A percentile compares a stretch with the other conserved stretches of the same genome.
Conservation (phyloP, 768 basidiomycete genomes). For the Trametes villosa region DNA sequence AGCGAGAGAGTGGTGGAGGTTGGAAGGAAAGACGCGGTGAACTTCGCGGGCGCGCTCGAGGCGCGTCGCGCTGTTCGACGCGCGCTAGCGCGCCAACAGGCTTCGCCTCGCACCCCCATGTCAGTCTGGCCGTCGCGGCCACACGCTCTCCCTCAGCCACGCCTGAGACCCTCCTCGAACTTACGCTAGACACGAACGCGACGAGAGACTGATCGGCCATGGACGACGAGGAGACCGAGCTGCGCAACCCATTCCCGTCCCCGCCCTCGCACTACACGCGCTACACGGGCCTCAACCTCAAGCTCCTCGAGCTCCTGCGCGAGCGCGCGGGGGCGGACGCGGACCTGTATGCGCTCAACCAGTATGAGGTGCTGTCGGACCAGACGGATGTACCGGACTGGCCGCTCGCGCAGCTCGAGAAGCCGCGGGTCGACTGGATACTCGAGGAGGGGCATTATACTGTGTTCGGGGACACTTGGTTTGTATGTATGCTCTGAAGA, state of each 20-base stretch:
- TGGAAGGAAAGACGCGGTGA: background rate
- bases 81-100: background rate
- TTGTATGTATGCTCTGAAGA: slow-evolving; percentile 54
- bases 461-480: slow-evolving; percentile 89
- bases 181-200: background rate
- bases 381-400: slow-evolving; percentile 78
- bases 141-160: background rate
- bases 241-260: slow-evolving; percentile 88
- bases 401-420: slow-evolving; percentile 76
- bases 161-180: background rate
- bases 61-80: background rate
- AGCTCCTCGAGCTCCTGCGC: slow-evolving; percentile 63
- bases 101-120: background rate
- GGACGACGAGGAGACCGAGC: slow-evolving; percentile 75
- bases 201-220: slow-evolving; percentile 35
- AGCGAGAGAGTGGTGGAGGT: background rate
- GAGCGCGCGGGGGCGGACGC: slow-evolving; percentile 47
- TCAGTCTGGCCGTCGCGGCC: background rate
- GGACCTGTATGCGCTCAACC: slow-evolving; percentile 48
- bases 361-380: slow-evolving; percentile 68
- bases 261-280: slow-evolving; percentile 84
- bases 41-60: background rate
- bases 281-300: slow-evolving; percentile 76
- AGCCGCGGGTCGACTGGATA: slow-evolving; percentile 90
- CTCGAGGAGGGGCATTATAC: slow-evolving; percentile 81